Evolutionary conservation across 2,329 filamentous ascomycete species (phyloP).

Genomic region (Catunica adiposa): DNA sequence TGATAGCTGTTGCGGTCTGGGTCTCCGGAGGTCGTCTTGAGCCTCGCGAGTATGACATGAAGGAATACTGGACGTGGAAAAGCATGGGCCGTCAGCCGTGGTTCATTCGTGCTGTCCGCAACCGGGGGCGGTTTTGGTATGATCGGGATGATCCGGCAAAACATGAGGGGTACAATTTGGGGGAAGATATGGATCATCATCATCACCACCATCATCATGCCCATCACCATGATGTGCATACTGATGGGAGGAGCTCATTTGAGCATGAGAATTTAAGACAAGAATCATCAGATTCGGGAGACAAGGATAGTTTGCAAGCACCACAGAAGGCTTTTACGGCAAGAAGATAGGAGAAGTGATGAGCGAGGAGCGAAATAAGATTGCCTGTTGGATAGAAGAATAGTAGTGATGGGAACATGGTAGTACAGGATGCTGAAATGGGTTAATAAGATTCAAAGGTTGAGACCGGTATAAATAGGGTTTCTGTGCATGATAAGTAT

Average conservation of each 20-base stretch:
- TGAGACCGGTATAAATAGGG: too few relatives aligned
- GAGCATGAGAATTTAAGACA: conserved; percentile 12
- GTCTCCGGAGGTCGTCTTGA: conserved; percentile 28
- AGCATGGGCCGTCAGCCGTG: conserved; percentile 31
- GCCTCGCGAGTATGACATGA: conserved; percentile 36
- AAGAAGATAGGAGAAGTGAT: too few relatives aligned
- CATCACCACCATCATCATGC: background rate
- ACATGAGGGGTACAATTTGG: conserved; percentile 13
- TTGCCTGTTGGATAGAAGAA: too few relatives aligned
- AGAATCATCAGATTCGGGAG: conserved; percentile 2
- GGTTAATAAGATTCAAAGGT: too few relatives aligned
- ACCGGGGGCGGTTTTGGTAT: conserved; percentile 11
- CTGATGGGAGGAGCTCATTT: conserved; percentile 10
- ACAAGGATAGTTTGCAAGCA: conserved; percentile 13
- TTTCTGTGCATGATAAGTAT: too few relatives aligned
- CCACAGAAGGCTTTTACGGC: conserved; percentile 11
- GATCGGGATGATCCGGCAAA: conserved; percentile 13
- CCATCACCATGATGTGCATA: conserved; percentile 1
- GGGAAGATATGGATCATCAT: background rate
- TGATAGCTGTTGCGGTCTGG: conserved; percentile 30
- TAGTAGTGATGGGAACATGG: too few relatives aligned
- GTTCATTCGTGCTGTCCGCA: conserved; percentile 26
- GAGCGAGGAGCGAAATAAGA: too few relatives aligned
- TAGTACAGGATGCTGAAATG: too few relatives aligned
- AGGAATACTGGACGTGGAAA: conserved; percentile 40